Base-by-base conservation (phyloP, 371 early-diverging fungal genomes). In the Actinomortierella ambigua region DNA sequence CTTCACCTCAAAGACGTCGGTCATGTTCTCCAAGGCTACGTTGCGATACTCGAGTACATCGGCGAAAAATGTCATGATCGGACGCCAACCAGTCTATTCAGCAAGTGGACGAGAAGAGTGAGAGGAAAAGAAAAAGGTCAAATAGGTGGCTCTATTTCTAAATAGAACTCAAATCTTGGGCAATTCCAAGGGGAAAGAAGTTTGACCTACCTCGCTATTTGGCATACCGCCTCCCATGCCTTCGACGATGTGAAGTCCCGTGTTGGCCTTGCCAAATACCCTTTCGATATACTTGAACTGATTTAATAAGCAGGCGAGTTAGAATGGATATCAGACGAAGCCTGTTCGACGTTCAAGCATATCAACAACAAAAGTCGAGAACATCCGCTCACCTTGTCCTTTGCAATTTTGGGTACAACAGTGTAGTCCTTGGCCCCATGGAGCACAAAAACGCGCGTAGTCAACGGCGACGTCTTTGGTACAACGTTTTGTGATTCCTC, bases 171-270 rank as follows among this genome's bases (percentile, higher is more conserved):
- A 49, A 13, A 17, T 24, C 22, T 14, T 5, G 5, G 47, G 47
- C 17, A 8, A 46, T 11, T 46, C 47, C 15, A 11, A 22, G 22
- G 2, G 14, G 23, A 40, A 1, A 49, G 15, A 49, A 23, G 13
- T 0, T 11, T 18, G 15, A 9, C 20, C 46, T 76, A 69, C 77
- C 68, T 83, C 79, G 20, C 64, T 75, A 14, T 40, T 59, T 14
- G 86, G 82, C 84, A 86, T 86, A 0, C 77, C 62, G 60, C 82
- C 83, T 11, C 71, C 81, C 66, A 82, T 84, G 53, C 73, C 73
- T n/a, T 59, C 57, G 0, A 71, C 63, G 20, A 71, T 63, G 46
- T 15, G 27, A 1, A 65, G 73, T 14, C 43, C 50, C 20, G 40
- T 47, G 18, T 59, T 62, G 1, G 13, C 23, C 24, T 59, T 51